A percentile compares a stretch with the other conserved stretches of the same genome.
These are phyloP conservation scores for Ambrosiella beaveri DNA, from an alignment of 2,329 filamentous ascomycete genomes.

Conservation along the genomic window DNA sequence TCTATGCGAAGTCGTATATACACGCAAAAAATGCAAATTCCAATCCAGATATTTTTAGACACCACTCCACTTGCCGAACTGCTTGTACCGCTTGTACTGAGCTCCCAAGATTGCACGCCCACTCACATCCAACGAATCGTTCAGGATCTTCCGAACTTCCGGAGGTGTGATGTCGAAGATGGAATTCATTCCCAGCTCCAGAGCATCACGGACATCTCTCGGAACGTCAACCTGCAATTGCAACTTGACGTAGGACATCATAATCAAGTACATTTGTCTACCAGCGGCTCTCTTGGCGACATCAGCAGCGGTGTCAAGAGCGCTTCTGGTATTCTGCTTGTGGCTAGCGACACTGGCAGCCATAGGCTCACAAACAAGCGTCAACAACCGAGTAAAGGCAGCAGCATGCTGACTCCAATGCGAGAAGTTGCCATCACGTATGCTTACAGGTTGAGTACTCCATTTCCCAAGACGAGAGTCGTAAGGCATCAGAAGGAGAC, in stretches of 20 bases:
- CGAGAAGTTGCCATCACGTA: constrained; percentile 13
- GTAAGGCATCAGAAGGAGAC: constrained; percentile 28
- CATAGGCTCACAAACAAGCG: constrained; percentile 41
- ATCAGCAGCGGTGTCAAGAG: constrained; percentile 42
- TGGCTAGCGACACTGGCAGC: constrained; percentile 29
- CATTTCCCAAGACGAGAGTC: constrained; percentile 17
- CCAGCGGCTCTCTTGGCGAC: constrained; percentile 43
- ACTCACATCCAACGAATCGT: constrained; percentile 40
- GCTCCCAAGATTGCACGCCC: constrained; percentile 41
- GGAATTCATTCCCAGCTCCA: constrained; percentile 40
- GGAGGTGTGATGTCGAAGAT: constrained; percentile 40
- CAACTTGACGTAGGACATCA: constrained; percentile 42
- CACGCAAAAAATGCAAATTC: constrained; percentile 2
- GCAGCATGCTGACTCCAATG: constrained; percentile 28
- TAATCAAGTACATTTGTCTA: constrained; percentile 42
- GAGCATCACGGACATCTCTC: constrained; percentile 32
- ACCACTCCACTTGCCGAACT: constrained; percentile 47
- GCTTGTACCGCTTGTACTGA: constrained; percentile 41
- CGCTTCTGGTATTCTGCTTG: constrained; percentile 17
- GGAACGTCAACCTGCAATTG: constrained; percentile 39
- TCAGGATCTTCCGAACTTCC: constrained; percentile 37
- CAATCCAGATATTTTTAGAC: constrained; percentile 23
- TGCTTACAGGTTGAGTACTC: constrained; percentile 15
- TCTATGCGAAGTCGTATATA: neutral
- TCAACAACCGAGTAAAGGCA: constrained; percentile 37